A percentile compares a stretch with the other conserved stretches of the same genome.
Conservation (phyloP, 2,329 filamentous ascomycete species). For the Microdochium bolleyi region DNA sequence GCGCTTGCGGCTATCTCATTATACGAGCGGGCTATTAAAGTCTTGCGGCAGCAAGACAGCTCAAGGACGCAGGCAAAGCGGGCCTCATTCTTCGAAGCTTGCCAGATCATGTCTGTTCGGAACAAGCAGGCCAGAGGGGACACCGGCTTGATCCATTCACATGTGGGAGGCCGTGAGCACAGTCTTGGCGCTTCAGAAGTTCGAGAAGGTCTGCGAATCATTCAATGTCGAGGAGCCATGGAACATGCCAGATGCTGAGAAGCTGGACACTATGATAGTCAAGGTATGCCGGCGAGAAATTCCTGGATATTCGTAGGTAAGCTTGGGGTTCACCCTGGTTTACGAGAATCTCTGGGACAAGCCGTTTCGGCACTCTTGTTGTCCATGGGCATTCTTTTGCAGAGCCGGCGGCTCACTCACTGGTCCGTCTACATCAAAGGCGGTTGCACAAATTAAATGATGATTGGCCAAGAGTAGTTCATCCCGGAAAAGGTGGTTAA, state of each 20-base stretch:
- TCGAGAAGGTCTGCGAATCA: constrained; percentile 6
- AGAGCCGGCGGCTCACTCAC: not conserved
- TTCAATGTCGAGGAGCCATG: constrained; percentile 6
- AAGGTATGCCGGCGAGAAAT: constrained; percentile 2
- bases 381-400: not conserved
- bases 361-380: not conserved
- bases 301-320: not conserved
- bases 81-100: constrained; percentile 6
- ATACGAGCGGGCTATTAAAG: constrained; percentile 4
- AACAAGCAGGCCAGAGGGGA: constrained; percentile 4
- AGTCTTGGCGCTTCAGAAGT: constrained; percentile 1
- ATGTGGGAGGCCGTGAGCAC: constrained; percentile 6
- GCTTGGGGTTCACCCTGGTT: not conserved
- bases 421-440: not conserved
- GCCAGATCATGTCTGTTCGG: constrained; percentile 5
- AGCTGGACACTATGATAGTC: constrained; percentile 4
- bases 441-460: not conserved
- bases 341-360: not conserved
- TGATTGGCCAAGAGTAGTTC: not conserved
- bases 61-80: constrained; percentile 4
- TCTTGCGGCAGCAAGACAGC: constrained; percentile 4
- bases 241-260: constrained; percentile 4
- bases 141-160: constrained; percentile 4
- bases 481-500: not conserved
- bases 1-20: not conserved